Evolutionary conservation across 345 rosid species (phyloP).

Genomic region (Lepidium sativum): DNA sequence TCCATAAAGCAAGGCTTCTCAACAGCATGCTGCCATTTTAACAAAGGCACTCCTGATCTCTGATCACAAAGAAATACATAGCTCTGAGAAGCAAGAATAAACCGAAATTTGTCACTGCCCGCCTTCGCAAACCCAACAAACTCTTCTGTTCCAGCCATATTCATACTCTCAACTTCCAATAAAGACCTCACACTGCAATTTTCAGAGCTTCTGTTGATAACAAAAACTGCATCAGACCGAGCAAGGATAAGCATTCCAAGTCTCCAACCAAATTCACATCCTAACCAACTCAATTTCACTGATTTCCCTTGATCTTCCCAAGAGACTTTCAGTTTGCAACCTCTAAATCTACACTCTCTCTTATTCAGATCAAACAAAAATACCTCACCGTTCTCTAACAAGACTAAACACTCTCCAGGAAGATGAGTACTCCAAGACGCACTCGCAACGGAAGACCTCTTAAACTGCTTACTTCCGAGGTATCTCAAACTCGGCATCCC

Average conservation of each 20-base stretch:
- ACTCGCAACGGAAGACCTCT: conserved; percentile 31
- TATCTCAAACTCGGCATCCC: conserved; percentile 31
- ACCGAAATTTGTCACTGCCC: conserved; percentile 39
- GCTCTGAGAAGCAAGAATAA: conserved; percentile 43
- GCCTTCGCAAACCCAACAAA: conserved; percentile 46
- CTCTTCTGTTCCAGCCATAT: conserved; percentile 28
- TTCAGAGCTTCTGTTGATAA: conserved; percentile 39
- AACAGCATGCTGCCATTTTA: conserved; percentile 60
- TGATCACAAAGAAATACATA: conserved; percentile 55
- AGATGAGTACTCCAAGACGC: conserved; percentile 55
- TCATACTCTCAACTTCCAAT: conserved; percentile 40
- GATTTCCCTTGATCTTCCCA: conserved; percentile 31
- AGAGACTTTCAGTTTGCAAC: conserved; percentile 34
- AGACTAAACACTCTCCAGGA: conserved; percentile 37
- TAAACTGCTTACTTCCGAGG: conserved; percentile 43
- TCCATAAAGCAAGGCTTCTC: conserved; percentile 46
- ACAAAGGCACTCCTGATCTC: conserved; percentile 42
- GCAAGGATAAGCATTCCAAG: conserved; percentile 44
- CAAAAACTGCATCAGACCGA: conserved; percentile 50
- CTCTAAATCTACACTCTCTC: conserved; percentile 27
- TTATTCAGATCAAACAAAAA: conserved; percentile 49
- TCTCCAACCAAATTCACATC: conserved; percentile 60
- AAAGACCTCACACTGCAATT: conserved; percentile 32
- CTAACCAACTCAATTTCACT: conserved; percentile 39
- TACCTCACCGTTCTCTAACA: conserved; percentile 53